Percentiles rank a stretch among this genome's conserved stretches.
These are phyloP conservation scores for Phalaenopsis hybrid DNA, from an alignment of 116 monocot species.

Conservation along the genomic window DNA sequence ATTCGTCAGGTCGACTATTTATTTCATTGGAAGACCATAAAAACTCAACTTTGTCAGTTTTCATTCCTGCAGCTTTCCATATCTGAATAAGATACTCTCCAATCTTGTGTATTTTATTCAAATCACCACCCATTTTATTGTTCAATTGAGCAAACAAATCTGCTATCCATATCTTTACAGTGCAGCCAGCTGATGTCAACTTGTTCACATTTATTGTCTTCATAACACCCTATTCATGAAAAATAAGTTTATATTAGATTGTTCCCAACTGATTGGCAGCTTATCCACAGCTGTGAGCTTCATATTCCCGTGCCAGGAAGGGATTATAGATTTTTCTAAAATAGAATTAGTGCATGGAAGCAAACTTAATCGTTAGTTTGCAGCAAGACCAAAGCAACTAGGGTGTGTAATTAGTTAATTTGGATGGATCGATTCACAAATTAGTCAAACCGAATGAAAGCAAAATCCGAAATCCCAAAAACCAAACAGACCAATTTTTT, in stretches of 20 bases:
- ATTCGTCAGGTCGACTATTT: slow-evolving; percentile 58
- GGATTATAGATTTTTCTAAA: background rate
- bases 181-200: slow-evolving; percentile 71
- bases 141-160: slow-evolving; percentile 96
- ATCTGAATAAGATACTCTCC: slow-evolving; percentile 87
- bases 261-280: background rate
- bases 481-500: too few species aligned
- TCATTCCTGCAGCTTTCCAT: slow-evolving; percentile 92
- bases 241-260: slow-evolving; percentile 1
- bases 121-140: slow-evolving; percentile 94
- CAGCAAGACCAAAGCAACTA: background rate
- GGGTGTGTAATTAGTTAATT: too few species aligned
- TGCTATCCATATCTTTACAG: slow-evolving; percentile 86
- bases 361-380: background rate
- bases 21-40: slow-evolving; percentile 95
- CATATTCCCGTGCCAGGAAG: background rate
- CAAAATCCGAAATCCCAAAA: too few species aligned
- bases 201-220: slow-evolving; percentile 94
- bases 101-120: slow-evolving; percentile 79
- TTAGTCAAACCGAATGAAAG: too few species aligned
- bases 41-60: slow-evolving; percentile 76
- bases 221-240: slow-evolving; percentile 54
- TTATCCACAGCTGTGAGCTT: background rate
- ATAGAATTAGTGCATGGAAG: background rate
- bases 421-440: too few species aligned